Evolutionary conservation across 805 yeast species (phyloP).

Genomic region (Torulaspora quercuum): DNA sequence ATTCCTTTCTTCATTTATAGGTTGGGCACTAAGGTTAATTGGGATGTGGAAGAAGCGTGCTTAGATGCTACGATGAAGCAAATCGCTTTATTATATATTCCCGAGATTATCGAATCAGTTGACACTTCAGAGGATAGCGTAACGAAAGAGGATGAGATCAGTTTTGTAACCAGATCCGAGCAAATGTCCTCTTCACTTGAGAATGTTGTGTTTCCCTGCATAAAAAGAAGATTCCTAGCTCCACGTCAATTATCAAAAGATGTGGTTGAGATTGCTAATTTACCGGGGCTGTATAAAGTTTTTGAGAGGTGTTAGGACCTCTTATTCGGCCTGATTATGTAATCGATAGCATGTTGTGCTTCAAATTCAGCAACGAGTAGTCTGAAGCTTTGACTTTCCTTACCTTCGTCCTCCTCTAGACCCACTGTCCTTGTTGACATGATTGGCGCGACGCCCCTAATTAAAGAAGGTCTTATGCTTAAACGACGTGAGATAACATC

Average conservation of each 20-base stretch:
- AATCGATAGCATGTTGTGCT: conserved; percentile 18
- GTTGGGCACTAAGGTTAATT: conserved; percentile 57
- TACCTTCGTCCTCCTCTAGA: conserved; percentile 6
- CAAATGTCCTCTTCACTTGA: conserved; percentile 47
- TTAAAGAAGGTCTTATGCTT: conserved; percentile 11
- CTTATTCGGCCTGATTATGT: conserved; percentile 11
- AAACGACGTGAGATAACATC: conserved; percentile 6
- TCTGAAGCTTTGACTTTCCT: conserved; percentile 17
- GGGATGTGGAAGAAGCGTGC: conserved; percentile 67
- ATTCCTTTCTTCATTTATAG: conserved; percentile 64
- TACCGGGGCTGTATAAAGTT: conserved; percentile 86
- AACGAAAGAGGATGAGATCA: conserved; percentile 26
- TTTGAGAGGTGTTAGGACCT: conserved; percentile 76
- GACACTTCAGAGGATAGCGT: conserved; percentile 19
- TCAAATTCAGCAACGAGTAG: conserved; percentile 23
- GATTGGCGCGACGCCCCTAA: conserved; percentile 10
- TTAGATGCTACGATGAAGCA: conserved; percentile 61
- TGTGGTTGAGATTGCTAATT: conserved; percentile 79
- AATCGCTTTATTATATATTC: conserved; percentile 69
- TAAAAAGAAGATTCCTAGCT: conserved; percentile 63
- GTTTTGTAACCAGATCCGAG: conserved; percentile 29
- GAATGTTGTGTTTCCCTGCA: conserved; percentile 57
- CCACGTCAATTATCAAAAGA: conserved; percentile 49
- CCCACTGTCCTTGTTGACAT: conserved; percentile 1
- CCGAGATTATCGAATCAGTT: conserved; percentile 44